A percentile compares a stretch with the other conserved stretches of the same genome.
phyloP scores from a whole-genome alignment of 345 rosid species.

The Crucihimalaya himalaica region DNA sequence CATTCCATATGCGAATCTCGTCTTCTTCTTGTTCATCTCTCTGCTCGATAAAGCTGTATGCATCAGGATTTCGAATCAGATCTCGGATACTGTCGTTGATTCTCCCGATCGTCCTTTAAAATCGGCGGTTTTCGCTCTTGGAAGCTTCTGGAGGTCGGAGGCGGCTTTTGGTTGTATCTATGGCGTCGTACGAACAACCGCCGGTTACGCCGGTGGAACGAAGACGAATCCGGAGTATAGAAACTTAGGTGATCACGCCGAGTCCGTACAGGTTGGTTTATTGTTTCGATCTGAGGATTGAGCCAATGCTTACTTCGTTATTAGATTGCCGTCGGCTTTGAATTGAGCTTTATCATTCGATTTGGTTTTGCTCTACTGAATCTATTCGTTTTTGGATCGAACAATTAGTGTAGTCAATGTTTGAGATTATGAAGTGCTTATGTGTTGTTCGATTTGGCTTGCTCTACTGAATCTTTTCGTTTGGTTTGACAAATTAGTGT shows the following conservation, averaged over 20 bases:
- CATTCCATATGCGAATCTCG: background rate
- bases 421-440: too few relatives aligned
- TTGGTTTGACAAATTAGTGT: background rate
- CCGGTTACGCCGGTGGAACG: slow-evolving; percentile 78
- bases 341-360: background rate
- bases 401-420: background rate
- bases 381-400: background rate
- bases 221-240: slow-evolving; percentile 77
- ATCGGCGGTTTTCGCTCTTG: slow-evolving; percentile 80
- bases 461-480: background rate
- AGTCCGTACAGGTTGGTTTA: slow-evolving; percentile 71
- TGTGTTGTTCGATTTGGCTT: background rate
- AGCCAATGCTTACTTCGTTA: background rate
- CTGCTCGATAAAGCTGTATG: slow-evolving; percentile 41
- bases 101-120: slow-evolving; percentile 47
- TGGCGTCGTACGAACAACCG: slow-evolving; percentile 76
- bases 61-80: slow-evolving; percentile 64
- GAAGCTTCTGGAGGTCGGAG: slow-evolving; percentile 98
- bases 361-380: too few relatives aligned
- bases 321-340: slow-evolving; percentile 1
- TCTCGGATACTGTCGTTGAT: slow-evolving; percentile 42
- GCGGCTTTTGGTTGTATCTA: slow-evolving; percentile 83
- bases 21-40: slow-evolving; percentile 36
- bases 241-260: slow-evolving; percentile 81
- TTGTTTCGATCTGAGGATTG: background rate